Base-by-base conservation (phyloP, 1,139 yeast genomes). In the Taphrina wiesneri region DNA sequence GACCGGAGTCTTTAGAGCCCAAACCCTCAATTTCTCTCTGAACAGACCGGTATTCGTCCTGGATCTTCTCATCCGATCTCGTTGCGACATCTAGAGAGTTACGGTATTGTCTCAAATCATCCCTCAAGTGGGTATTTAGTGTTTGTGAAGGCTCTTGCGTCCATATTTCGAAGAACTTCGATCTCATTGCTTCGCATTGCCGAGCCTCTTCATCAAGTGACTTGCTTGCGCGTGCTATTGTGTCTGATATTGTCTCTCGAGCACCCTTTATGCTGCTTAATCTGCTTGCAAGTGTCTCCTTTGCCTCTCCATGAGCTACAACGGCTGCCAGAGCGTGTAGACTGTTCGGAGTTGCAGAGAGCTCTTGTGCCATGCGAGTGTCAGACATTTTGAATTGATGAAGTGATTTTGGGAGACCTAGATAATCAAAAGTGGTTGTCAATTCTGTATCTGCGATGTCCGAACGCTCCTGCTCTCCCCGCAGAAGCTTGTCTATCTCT, bases 371-470 rank as follows among this genome's bases (percentile, higher is more conserved):
- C 30, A 43, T 41, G 19, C 32, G 45, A 9, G 30, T 56, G 28
- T 56, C 66, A 17, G 51, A 30, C 56, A 43, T 70, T 70, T 85
- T 84, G 62, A 89, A 75, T 36, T 83, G 84, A 15, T 80, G 80
- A 28, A 91, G 74, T 1, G 91, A 83, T 39, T 82, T 80, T 0
- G 97, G 97, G 67, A 93, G 79, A 67, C 87, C 86, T 70, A 91
- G 81, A 72, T 84, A 90, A 73, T 90, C 97, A 66, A 91, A 80
- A 3, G 89, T 89, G 0, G 96, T 89, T 0, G 82, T 76, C 63
- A 88, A 80, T 73, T 91, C 96, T 74, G 90, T 88, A 70, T 90
- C 85, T 0, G 96, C 89, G 15, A 90, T 83, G 67, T 89, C 93
- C 32, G 86, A 83, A 70, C 83, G 82, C 69, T 91, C 98, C 59